Evolutionary conservation across 169 alveolate genomes (phyloP), one percentile per base, ranked within the genome.

Genomic region (Plasmodium berghei): DNA sequence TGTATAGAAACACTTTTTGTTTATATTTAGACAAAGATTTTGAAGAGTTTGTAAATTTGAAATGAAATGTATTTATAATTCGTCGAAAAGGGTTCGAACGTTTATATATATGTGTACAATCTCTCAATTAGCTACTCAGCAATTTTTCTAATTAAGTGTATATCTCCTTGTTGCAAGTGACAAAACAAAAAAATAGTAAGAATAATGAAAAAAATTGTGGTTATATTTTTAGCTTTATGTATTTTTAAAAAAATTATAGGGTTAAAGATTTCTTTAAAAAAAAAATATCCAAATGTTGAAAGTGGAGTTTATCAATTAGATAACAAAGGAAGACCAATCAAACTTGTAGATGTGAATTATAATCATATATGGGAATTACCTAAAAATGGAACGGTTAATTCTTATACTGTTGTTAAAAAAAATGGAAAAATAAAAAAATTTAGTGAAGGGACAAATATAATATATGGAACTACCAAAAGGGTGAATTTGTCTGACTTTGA

Each of bases 361-460:
- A 52, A 64, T 22, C 89, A 77, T 49, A 58, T 49, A 70, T 77
- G 89, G 89, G 89, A 77, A 77, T 48, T 77, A 9, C 89, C 89
- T 46, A 49, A 77, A 69, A 56, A 56, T 66, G 89, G 89, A n/a
- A 52, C 45, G 24, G 69, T 77, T 46, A 77, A 77, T 48, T 63
- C 89, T 48, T 77, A 77, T 55, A 40, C 75, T 20, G 89, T 77
- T 49, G 89, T 77, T 77, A 62, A 54, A 77, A 77, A 77, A 49
- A 77, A 77, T 77, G 89, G 89, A 46, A 63, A 40, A 69, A 75
- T 62, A 16, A 77, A 77, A 77, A 77, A 77, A 70, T 77, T 77
- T 66, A 77, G 89, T 69, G 89, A 77, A 77, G 89, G 89, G 10
- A 77, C 89, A 63, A 77, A 77, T 69, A 63, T 77, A 28, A 77